Percentiles rank a stretch among this genome's conserved stretches.
Conservation (phyloP, 1,139 yeast genomes). For the Geotrichum carabidarum region DNA sequence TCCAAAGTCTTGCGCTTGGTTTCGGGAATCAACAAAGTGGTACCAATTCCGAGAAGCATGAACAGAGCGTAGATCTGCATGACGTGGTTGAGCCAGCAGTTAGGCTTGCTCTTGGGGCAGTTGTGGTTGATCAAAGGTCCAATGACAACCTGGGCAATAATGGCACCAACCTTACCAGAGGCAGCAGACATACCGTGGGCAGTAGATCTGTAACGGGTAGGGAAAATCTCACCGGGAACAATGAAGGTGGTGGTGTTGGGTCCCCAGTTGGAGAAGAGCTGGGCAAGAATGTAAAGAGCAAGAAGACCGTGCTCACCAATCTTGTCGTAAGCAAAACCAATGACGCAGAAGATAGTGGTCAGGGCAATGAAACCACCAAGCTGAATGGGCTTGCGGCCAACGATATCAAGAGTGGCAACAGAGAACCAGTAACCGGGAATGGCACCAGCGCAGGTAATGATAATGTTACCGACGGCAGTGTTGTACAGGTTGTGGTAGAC, state of each 20-base stretch:
- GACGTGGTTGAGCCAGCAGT: conserved; percentile 84
- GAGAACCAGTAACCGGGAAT: conserved; percentile 65
- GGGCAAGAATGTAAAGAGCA: conserved; percentile 57
- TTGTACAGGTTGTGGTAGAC: conserved; percentile 68
- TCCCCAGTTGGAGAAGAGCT: conserved; percentile 66
- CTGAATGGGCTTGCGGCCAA: conserved; percentile 61
- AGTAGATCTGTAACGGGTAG: conserved; percentile 95
- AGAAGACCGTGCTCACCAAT: conserved; percentile 50
- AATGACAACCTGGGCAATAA: conserved; percentile 58
- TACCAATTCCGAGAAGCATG: conserved; percentile 71
- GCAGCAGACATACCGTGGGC: conserved; percentile 99
- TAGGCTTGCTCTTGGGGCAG: conserved; percentile 53
- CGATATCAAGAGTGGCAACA: conserved; percentile 52
- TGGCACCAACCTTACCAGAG: conserved; percentile 92
- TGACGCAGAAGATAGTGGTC: conserved; percentile 54
- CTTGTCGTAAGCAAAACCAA: conserved; percentile 56
- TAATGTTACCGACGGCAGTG: conserved; percentile 46
- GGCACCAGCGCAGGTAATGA: conserved; percentile 58
- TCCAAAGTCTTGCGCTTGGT: conserved; percentile 86
- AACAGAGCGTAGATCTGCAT: conserved; percentile 89
- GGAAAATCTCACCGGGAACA: conserved; percentile 94
- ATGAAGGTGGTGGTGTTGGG: conserved; percentile 95
- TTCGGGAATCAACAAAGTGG: conserved; percentile 72
- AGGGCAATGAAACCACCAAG: conserved; percentile 55
- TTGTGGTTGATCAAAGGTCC: conserved; percentile 79